Percentiles rank a stretch among this genome's conserved stretches.
Evolutionary conservation across 768 basidiomycete species (phyloP).

Genomic region (Inosperma sp.): DNA sequence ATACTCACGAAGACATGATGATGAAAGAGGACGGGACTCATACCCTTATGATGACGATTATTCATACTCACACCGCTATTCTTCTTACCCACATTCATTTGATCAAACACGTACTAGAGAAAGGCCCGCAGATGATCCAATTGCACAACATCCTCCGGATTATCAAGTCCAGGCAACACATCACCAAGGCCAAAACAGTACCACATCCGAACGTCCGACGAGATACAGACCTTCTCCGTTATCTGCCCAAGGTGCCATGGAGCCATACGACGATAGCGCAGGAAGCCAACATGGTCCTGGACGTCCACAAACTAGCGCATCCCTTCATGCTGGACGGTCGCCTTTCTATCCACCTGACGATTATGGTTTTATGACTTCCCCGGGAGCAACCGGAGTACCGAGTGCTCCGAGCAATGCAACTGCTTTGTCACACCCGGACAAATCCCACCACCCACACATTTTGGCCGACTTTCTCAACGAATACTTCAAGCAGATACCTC

Average conservation of each 20-base stretch:
- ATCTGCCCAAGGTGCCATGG: no score
- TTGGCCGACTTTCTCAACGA: conserved; percentile 4
- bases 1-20: conserved; percentile 4
- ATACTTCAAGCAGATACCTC: conserved; percentile 8
- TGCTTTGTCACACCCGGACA: background rate
- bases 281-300: background rate
- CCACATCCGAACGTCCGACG: background rate
- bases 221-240: conserved; percentile 1
- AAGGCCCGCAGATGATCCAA: conserved; percentile 5
- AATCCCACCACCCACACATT: background rate
- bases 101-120: background rate
- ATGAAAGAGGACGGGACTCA: background rate
- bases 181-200: background rate
- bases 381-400: background rate
- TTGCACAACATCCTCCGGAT: conserved; percentile 3
- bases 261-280: background rate
- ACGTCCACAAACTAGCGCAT: conserved; percentile 3
- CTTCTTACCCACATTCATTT: conserved; percentile 8
- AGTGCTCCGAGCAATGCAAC: background rate
- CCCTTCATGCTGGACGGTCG: background rate
- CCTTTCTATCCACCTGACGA: conserved; percentile 1
- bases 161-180: conserved; percentile 6
- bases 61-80: conserved; percentile 7
- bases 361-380: background rate
- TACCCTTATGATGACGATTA: background rate